Evolutionary conservation across 2,329 filamentous ascomycete species (phyloP), one percentile per base, ranked within the genome.

Genomic region (Dactylella cylindrospora): DNA sequence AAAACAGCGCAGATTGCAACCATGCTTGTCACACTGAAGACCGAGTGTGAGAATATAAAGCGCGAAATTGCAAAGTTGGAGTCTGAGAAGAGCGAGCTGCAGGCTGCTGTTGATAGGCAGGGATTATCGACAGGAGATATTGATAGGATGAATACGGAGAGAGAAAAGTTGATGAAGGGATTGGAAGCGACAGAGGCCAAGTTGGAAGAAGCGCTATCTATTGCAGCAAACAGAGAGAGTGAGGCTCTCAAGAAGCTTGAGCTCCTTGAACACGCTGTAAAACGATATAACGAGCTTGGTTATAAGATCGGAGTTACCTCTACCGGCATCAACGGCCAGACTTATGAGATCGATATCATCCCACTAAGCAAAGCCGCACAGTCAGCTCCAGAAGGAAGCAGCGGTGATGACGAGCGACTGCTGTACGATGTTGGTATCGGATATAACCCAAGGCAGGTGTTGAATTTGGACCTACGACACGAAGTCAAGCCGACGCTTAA

Each of bases 61-160:
- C 75, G 79, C 6, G 90, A 95, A 69, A 76, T 95, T 26, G 79
- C 81, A 57, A 86, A 88, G 68, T 86, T 86, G 0, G 90, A 97
- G 66, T 84, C 86, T 12, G 93, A 98, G 72, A 83, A 89, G 64
- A 76, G 82, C 33, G 79, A 80, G 23, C 79, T 98, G 7, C 91
- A 97, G 72, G 84, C 85, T 59, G 84, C 86, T 23, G 90, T 98
- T 22, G 93, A 97, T 73, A 84, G 86, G 68, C 89, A 95, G 71
- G 93, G 93, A 2, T 90, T 98, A 72, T 94, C 90, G 70, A 94
- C 96, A 75, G 87, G 93, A 75, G 93, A 98, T 79, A 97, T 98
- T 71, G 93, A 98, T 79, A 89, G 93, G 73, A 96, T 98, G 91
- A 95, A 90, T 68, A 85, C 88, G 28, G 93, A 98, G 73, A 84